Evolutionary conservation across 2,329 filamentous ascomycete species (phyloP), one percentile per base, ranked within the genome.

Genomic region (Periconia sp.): DNA sequence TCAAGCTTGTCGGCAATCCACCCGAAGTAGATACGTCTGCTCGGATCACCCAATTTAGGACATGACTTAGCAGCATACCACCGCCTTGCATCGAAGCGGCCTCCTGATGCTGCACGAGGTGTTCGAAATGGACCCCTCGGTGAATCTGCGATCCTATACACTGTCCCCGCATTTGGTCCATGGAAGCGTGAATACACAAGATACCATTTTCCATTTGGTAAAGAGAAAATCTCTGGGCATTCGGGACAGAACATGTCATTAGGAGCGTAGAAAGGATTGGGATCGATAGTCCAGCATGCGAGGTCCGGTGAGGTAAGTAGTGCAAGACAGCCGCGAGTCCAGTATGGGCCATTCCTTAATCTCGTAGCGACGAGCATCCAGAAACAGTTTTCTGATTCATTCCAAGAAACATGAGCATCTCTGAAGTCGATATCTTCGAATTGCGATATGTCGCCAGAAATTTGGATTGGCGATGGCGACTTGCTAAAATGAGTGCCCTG

Each of bases 341-440:
- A 71, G 43, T 60, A 56, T 0, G 68, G 66, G 1, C 68, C 68
- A 4, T 36, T 45, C 3, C 52, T 50, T 3, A 69, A 58, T n/a
- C 68, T 58, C 4, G 67, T 63, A 18, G 61, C 66, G 10, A 70
- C 63, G n/a, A 71, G 57, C 68, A 71, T 71, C 67, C 66, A 71
- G 36, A 62, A 71, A n/a, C 50, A 44, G 1, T 43, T 31, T 33
- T 68, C 65, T 13, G 40, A 42, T 1, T 46, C 44, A 46, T 69
- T 66, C 46, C 51, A 69, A 41, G 68, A 69, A 36, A 71, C 52
- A 39, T 61, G 70, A 2, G 68, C 65, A 43, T 71, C 68, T 19
- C 68, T 60, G 48, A 70, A 70, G 48, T 71, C 68, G 26, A 69
- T 63, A 15, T 65, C 57, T 30, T 71, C 68, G 34, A 59, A 66